phyloP scores from a whole-genome alignment of 2,329 filamentous ascomycete genomes.

The Colletotrichum cordylinicola region DNA sequence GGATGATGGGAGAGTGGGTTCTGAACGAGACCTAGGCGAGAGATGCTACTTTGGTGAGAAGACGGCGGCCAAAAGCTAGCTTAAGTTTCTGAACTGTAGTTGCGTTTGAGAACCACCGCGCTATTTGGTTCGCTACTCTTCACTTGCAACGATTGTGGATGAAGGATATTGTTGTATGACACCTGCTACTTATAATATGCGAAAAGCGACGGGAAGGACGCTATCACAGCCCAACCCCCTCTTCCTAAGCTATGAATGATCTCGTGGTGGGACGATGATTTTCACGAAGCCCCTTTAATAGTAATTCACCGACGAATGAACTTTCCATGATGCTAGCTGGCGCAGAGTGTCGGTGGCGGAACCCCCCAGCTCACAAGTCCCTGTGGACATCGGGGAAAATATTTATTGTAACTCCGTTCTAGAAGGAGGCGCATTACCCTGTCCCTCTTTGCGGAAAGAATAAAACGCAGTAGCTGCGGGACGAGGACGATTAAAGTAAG shows the following conservation, averaged over 20 bases:
- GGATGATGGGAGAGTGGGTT: neutral
- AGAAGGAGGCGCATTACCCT: neutral
- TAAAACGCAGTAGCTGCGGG: neutral
- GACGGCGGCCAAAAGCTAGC: neutral
- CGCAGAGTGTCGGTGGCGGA: too few relatives aligned
- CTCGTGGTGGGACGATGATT: too few relatives aligned
- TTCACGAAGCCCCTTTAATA: too few relatives aligned
- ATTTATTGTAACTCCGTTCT: rapidly evolving
- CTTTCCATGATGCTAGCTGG: too few relatives aligned
- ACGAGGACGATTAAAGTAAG: too few relatives aligned
- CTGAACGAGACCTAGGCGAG: neutral
- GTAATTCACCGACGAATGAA: too few relatives aligned
- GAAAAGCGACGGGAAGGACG: neutral
- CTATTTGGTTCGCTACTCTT: neutral
- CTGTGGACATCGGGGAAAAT: neutral
- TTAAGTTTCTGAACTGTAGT: rapidly evolving
- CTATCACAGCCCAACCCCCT: neutral
- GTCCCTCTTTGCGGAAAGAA: neutral
- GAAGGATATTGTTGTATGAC: neutral
- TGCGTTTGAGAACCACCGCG: neutral
- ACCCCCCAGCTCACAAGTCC: neutral
- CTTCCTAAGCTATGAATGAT: rapidly evolving
- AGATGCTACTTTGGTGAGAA: neutral
- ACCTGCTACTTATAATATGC: neutral
- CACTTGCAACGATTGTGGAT: neutral